Evolutionary conservation across 116 monocot species (phyloP).

Genomic region (Trichopus zeylanicus): DNA sequence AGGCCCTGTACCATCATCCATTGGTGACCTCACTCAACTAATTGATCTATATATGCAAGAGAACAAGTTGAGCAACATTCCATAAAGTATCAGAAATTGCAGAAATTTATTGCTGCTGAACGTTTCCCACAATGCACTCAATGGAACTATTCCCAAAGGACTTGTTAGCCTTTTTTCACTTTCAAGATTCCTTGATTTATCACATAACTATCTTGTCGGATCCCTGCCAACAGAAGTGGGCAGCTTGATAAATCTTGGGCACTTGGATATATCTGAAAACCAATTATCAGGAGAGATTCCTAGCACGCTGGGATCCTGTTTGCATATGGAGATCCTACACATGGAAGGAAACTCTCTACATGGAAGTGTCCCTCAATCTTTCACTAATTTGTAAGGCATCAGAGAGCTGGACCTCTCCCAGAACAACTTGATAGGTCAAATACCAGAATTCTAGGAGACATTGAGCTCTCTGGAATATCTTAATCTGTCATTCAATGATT

Average conservation of each 20-base stretch:
- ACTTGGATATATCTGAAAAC: not conserved
- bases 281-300: not conserved
- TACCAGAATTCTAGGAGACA: not conserved
- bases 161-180: not conserved
- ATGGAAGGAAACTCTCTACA: not conserved
- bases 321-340: not conserved
- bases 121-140: not conserved
- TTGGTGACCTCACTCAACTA: constrained; percentile 4
- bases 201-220: not conserved
- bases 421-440: not conserved
- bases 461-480: not conserved
- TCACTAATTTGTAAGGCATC: not conserved
- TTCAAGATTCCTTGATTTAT: not conserved
- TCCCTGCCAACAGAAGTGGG: not conserved
- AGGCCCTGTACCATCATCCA: constrained; percentile 2
- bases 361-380: not conserved
- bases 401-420: not conserved
- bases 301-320: not conserved
- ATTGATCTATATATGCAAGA: not conserved
- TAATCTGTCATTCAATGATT: not conserved
- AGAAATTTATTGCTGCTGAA: not conserved
- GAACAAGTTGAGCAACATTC: not conserved
- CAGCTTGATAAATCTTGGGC: not conserved
- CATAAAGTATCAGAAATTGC: not conserved
- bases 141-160: not conserved